These are phyloP conservation scores for Senecio squalidus DNA, from an alignment of 140 eudicot genomes.

Conservation along the genomic window DNA sequence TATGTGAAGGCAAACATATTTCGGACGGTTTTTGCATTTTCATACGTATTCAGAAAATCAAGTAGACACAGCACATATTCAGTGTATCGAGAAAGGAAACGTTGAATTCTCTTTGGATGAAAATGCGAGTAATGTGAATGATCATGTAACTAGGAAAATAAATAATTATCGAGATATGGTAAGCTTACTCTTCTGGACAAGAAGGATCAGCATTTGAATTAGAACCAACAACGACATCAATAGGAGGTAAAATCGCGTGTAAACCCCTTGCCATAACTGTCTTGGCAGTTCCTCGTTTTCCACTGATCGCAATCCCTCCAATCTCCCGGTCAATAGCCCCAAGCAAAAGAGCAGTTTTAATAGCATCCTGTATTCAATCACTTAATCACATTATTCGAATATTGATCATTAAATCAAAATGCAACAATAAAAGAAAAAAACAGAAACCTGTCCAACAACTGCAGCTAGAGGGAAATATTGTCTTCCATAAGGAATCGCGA, in stretches of 20 bases:
- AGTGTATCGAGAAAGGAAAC: not conserved
- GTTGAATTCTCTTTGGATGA: not conserved
- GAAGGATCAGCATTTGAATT: constrained; percentile 92
- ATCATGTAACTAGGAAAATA: too few relatives aligned
- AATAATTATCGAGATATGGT: constrained; percentile 21
- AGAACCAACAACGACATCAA: constrained; percentile 88
- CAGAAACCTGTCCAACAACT: constrained; percentile 76
- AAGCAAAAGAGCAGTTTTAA: constrained; percentile 87
- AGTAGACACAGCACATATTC: not conserved
- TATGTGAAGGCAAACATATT: too few relatives aligned
- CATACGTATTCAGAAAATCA: too few relatives aligned
- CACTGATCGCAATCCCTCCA: constrained; percentile 92
- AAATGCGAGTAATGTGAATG: too few relatives aligned
- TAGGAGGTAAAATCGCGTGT: constrained; percentile 96
- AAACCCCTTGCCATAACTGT: constrained; percentile 97
- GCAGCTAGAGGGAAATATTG: constrained; percentile 91
- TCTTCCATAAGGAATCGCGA: constrained; percentile 50
- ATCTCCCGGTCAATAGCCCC: constrained; percentile 95
- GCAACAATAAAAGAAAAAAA: not conserved
- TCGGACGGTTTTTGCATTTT: too few relatives aligned
- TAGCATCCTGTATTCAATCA: constrained; percentile 76
- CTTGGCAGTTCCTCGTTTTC: constrained; percentile 96
- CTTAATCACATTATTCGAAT: constrained; percentile 8
- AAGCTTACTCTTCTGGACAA: constrained; percentile 89
- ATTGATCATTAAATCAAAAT: not conserved